Conservation (phyloP, 805 yeast species). For the Brettanomyces sp. region DNA sequence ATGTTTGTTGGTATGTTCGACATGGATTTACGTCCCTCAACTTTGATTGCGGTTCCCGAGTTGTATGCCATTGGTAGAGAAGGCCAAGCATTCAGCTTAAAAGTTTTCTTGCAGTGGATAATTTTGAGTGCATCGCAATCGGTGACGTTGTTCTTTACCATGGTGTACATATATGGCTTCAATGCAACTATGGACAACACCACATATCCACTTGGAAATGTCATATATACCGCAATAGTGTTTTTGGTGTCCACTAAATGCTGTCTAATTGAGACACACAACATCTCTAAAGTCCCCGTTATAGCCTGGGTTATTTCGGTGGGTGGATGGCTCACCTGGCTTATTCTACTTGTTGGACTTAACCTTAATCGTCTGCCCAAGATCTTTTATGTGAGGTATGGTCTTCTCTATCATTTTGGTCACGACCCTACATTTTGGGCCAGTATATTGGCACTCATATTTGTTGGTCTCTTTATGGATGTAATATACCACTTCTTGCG, state of each 20-base stretch:
- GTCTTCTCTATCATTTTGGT: conserved; percentile 67
- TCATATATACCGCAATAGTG: conserved; percentile 64
- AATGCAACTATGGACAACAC: conserved; percentile 63
- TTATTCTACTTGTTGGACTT: conserved; percentile 63
- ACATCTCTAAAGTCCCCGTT: conserved; percentile 57
- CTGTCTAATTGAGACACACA: conserved; percentile 73
- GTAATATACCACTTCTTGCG: conserved; percentile 49
- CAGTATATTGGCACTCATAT: conserved; percentile 43
- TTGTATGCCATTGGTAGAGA: conserved; percentile 69
- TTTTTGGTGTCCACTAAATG: conserved; percentile 69
- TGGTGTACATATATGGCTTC: conserved; percentile 64
- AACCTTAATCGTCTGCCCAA: conserved; percentile 42
- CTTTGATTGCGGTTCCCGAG: conserved; percentile 87
- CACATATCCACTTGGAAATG: conserved; percentile 72
- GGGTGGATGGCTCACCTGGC: conserved; percentile 84
- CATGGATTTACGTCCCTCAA: conserved; percentile 79
- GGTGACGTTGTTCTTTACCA: conserved; percentile 56
- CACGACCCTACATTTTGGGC: conserved; percentile 85
- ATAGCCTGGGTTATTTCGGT: conserved; percentile 62
- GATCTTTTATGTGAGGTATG: conserved; percentile 65
- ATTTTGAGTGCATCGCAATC: conserved; percentile 65
- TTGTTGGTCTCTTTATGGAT: conserved; percentile 61
- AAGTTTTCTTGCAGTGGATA: conserved; percentile 71
- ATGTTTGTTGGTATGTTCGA: conserved; percentile 93
- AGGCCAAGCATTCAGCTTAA: conserved; percentile 64